Evolutionary conservation across 495 filamentous ascomycete species (phyloP).

Genomic region (Aspergillus mulundensis): DNA sequence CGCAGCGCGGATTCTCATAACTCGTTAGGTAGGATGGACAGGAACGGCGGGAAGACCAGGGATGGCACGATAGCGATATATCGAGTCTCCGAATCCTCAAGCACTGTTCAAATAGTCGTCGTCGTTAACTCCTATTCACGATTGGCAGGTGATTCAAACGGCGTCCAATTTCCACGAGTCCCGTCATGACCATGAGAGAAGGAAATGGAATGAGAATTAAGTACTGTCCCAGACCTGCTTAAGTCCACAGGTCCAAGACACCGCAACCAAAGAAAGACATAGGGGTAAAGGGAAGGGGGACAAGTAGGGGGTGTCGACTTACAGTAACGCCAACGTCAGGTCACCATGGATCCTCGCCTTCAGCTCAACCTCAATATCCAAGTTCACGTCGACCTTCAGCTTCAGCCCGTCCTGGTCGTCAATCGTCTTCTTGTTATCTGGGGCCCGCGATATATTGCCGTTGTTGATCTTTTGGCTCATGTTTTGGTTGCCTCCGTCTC

Average conservation of each 20-base stretch:
- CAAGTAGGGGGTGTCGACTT: constrained; percentile 36
- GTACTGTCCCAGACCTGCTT: background rate
- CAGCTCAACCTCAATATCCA: constrained; percentile 82
- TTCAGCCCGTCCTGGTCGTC: constrained; percentile 54
- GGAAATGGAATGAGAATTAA: background rate
- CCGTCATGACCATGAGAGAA: background rate
- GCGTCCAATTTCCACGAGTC: constrained; percentile 4
- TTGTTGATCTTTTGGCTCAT: constrained; percentile 13
- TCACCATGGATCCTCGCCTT: constrained; percentile 91
- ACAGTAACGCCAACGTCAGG: constrained; percentile 80
- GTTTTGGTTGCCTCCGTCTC: background rate
- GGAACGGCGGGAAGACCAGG: background rate
- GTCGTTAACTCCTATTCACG: constrained; percentile 7
- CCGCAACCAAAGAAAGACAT: background rate
- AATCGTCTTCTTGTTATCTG: constrained; percentile 25
- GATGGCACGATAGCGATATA: background rate
- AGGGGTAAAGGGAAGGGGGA: background rate
- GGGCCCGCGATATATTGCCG: constrained; percentile 28
- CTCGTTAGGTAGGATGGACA: background rate
- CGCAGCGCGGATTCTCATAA: background rate
- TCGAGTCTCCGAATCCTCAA: background rate
- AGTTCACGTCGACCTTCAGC: constrained; percentile 75
- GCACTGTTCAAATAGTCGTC: background rate
- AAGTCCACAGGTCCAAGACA: background rate
- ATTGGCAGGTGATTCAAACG: background rate